Evolutionary conservation across 257 asterid species (phyloP).

Genomic region (Asclepias syriaca): DNA sequence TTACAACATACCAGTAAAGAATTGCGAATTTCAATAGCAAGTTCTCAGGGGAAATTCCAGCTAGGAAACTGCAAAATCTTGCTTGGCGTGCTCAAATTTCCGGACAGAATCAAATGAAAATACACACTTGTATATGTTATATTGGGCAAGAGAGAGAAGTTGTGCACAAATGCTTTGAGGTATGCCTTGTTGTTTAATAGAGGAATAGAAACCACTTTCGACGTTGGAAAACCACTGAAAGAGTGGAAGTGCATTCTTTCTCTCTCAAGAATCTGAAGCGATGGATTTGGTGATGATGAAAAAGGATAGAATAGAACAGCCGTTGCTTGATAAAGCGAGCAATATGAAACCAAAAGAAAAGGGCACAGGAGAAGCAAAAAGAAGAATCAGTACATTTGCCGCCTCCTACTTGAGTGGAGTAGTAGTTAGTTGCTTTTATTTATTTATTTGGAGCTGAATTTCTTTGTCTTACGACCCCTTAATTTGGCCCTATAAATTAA

Average conservation of each 20-base stretch:
- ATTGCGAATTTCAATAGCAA: background rate
- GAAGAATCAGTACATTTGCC: background rate
- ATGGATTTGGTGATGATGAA: background rate
- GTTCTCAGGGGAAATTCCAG: background rate
- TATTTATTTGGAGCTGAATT: too few relatives aligned
- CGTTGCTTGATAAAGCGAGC: background rate
- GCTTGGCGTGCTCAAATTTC: background rate
- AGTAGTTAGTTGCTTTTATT: too few relatives aligned
- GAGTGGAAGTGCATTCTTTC: constrained; percentile 2
- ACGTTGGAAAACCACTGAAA: constrained; percentile 10
- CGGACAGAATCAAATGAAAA: background rate
- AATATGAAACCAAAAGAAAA: background rate
- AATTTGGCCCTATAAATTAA: too few relatives aligned
- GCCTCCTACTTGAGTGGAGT: background rate
- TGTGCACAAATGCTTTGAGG: background rate
- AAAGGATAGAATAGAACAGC: background rate
- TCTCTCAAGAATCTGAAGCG: constrained; percentile 1
- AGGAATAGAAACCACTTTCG: background rate
- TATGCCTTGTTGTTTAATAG: background rate
- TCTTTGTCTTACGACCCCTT: too few relatives aligned
- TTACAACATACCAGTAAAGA: background rate
- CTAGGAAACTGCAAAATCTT: background rate
- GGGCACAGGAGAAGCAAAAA: background rate
- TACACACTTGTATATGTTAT: background rate
- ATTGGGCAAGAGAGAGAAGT: background rate